Evolutionary conservation across 2,329 filamentous ascomycete species (phyloP).

Genomic region (Aureobasidium melanogenum): DNA sequence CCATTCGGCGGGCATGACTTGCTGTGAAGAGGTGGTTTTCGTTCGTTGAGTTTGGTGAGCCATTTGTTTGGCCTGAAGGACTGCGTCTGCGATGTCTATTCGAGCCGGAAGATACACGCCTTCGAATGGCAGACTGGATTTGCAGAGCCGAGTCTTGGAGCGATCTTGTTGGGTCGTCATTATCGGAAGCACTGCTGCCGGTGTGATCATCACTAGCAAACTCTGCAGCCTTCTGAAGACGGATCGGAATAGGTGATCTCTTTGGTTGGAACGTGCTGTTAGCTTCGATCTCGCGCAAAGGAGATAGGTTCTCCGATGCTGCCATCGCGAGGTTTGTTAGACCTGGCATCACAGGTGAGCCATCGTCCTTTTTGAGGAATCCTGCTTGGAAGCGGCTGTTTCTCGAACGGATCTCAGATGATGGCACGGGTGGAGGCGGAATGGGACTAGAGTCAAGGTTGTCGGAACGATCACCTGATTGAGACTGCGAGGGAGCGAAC

Average conservation of each 20-base stretch:
- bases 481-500: slow-evolving; percentile 24
- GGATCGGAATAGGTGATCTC: slow-evolving; percentile 25
- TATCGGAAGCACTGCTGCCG: slow-evolving; percentile 17
- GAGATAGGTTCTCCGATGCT: slow-evolving; percentile 44
- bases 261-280: slow-evolving; percentile 33
- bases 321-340: slow-evolving; percentile 52
- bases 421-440: slow-evolving; percentile 48
- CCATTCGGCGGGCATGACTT: slow-evolving; percentile 58
- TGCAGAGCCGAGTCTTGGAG: slow-evolving; percentile 17
- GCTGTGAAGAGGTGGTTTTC: slow-evolving; percentile 55
- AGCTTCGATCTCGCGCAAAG: slow-evolving; percentile 36
- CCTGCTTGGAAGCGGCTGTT: slow-evolving; percentile 69
- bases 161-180: slow-evolving; percentile 15
- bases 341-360: slow-evolving; percentile 45
- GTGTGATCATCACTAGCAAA: slow-evolving; percentile 19
- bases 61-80: slow-evolving; percentile 52
- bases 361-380: slow-evolving; percentile 61
- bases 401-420: slow-evolving; percentile 48
- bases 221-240: slow-evolving; percentile 25
- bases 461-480: slow-evolving; percentile 6
- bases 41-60: slow-evolving; percentile 39
- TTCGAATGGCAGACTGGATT: slow-evolving; percentile 42
- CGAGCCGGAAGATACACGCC: slow-evolving; percentile 31
- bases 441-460: slow-evolving; percentile 46
- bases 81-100: slow-evolving; percentile 24